Base-by-base conservation (phyloP, 768 basidiomycete genomes). In the Lactarius evosmus region DNA sequence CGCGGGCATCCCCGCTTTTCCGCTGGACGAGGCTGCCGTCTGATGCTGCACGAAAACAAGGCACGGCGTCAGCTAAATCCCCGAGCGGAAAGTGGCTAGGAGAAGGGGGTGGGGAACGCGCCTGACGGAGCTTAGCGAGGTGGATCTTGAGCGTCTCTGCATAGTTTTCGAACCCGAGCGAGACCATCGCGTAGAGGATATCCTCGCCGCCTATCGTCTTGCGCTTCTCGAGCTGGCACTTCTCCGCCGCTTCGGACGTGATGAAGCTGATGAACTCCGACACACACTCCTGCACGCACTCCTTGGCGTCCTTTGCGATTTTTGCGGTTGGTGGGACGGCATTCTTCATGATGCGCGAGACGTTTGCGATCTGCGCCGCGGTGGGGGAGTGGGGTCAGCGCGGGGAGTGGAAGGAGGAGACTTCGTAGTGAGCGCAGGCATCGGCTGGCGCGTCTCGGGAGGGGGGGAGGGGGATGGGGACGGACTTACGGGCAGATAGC, bases 121-220 rank as follows among this genome's bases (percentile, higher is more conserved):
- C 91, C 83, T 91, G 87, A 68, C 94, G 79, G 70, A 95, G 80
- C 76, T 96, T 96, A 5, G 94, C 87, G 51, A 98, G 77, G 76
- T 97, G 93, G 57, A 98, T 92, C 77, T 91, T 93, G 61, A 97
- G 78, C 38, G 91, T 90, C 78, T 95, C 92, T 54, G 89, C 89
- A 71, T 98, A 97, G 70, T 96, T 91, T 69, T 97, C 95, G 70
- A 97, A 97, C 27, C 96, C 96, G 25, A 98, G 82, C 40, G 88
- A 83, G 38, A 83, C 78, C 93, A 98, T 95, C n/a, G 95, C 95
- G 69, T 93, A 90, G 61, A 98, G 76, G 52, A 98, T 95, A 74
- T 98, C 96, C 79, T 98, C 95, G 29, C 96, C 96, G 14, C 93
- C 95, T 50, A 98, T 95, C 63, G 96, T 98, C 80, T 98, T 98